These are phyloP conservation scores for Fusarium foetens DNA, from an alignment of 2,329 filamentous ascomycete species.

Conservation along the genomic window DNA sequence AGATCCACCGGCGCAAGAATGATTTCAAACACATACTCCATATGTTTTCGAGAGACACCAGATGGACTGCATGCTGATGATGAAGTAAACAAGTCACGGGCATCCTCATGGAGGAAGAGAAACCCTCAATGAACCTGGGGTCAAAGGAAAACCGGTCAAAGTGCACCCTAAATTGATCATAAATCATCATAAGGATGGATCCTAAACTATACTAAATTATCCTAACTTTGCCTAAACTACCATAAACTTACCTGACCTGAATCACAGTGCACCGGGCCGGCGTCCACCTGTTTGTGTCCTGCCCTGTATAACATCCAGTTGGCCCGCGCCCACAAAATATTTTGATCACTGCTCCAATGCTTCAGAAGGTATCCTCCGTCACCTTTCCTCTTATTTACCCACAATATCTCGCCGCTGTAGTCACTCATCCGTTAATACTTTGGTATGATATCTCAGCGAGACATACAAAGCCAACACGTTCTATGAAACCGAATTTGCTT, in stretches of 20 bases:
- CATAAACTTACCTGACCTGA: no score
- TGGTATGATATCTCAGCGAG: no score
- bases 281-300: no score
- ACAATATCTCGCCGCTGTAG: background rate
- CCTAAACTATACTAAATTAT: background rate
- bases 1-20: no score
- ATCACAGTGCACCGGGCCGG: no score
- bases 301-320: background rate
- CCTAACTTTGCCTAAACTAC: no score
- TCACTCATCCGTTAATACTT: background rate
- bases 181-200: background rate
- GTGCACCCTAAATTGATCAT: background rate
- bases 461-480: background rate
- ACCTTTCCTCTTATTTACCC: background rate
- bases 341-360: background rate
- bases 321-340: background rate
- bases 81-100: fast-evolving
- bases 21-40: background rate
- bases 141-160: background rate
- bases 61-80: background rate
- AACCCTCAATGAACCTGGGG: no score
- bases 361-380: background rate
- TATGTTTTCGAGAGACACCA: background rate
- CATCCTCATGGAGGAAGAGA: background rate
- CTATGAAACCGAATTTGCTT: background rate